Base-by-base conservation (phyloP, 2,329 filamentous ascomycete genomes). In the Ophiostoma montium region DNA sequence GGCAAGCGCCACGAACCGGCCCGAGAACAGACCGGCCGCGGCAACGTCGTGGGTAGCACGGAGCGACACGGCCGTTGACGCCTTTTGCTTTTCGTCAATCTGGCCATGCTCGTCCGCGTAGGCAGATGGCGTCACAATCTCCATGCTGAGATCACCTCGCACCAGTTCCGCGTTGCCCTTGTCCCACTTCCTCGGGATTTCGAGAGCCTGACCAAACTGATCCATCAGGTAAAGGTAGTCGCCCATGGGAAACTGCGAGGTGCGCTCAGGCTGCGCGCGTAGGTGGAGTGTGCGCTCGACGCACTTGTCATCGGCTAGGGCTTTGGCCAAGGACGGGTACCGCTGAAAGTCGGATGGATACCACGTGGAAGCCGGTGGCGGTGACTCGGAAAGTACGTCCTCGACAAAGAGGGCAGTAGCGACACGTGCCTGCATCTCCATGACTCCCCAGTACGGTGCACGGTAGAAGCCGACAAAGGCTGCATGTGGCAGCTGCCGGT, bases 401-500 rank as follows among this genome's bases (percentile, higher is more conserved):
- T 42, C 38, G 16, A 38, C 47, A 31, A 84, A 89, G 11, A 77
- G 61, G 12, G 72, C 62, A 0, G 80, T 71, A 6, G 89, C 66
- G 53, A 84, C 73, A 1, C 82, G 75, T 3, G 86, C 81, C 63
- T 94, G 86, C 82, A 88, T 85, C 62, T 92, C 86, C 73, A 90
- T 87, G 0, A 88, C 79, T 1, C 83, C 83, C 86, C 86, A 94
- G 61, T 86, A 92, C 0, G 86, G 85, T 0, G 84, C 84, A 53
- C 86, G 75, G 59, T 94, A 94, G 63, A 88, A 87, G 0, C 86
- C 86, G 1, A 92, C 80, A 57, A 92, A 89, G 0, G 84, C 85
- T 0, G 92, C 65, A 6, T 74, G 75, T 0, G 80, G 74, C 0
- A 88, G 62, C 0, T 69, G 65, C 0, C 74, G 71, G 51, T 81